Base-by-base conservation (phyloP, 2,329 filamentous ascomycete species). In the Nemania abortiva region DNA sequence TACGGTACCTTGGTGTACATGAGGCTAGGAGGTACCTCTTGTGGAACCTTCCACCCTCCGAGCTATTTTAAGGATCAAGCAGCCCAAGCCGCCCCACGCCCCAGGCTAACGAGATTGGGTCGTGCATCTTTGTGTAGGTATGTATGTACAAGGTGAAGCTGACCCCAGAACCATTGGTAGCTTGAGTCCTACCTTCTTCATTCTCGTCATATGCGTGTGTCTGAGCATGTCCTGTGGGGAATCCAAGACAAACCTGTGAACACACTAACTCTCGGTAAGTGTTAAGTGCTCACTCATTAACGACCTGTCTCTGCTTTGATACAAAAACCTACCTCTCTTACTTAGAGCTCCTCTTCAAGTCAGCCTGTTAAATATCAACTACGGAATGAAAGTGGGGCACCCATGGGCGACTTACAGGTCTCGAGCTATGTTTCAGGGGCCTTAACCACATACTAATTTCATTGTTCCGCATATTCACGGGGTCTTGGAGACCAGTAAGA, bases 41-140 rank as follows among this genome's bases (percentile, higher is more conserved):
- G 59, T 63, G 65, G 59, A 56, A 60, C 50, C 39, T 49, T 54
- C 9, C 39, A 52, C 47, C 37, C 66, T 58, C 39, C n/a, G 47
- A 64, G 68, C 61, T 70, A 70, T 70, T 70, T 70, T 70, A 67
- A 57, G 54, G 56, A 59, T 34, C 39, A 34, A 64, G 61, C 52
- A 56, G 4, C 24, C 49, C 49, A 52, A 47, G 55, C 58, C 27
- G 34, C 61, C 60, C 59, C 49, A 27, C 45, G 56, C 42, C 60
- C 68, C 57, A 34, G 49, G 50, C 64, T 65, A 67, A 68, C 68
- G 68, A 58, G 55, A 67, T 67, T 67, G 49, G 56, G 60, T 52
- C 47, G 20, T 63, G 27, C 55, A 66, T 63, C 53, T 58, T 47
- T 50, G 39, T 2, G 37, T 62, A 42, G 42, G 57, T 45, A 52